Percentiles rank a stretch among this genome's conserved stretches.
Evolutionary conservation across 2,329 filamentous ascomycete species (phyloP).

Genomic region (Neonectria sp.): DNA sequence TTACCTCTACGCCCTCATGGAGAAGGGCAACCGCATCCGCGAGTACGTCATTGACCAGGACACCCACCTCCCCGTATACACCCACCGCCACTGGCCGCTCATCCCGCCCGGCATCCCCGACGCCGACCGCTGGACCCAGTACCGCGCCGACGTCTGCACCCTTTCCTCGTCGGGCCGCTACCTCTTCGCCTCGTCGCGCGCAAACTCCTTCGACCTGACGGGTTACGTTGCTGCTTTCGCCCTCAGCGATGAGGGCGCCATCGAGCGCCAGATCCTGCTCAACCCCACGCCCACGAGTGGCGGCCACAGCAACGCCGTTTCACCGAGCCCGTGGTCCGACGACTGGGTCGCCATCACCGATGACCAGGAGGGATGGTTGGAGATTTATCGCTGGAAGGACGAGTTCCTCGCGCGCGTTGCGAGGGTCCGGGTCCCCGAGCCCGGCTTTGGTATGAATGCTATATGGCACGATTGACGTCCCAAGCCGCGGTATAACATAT

Average conservation of each 20-base stretch:
- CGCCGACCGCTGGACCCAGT: slow-evolving; percentile 69
- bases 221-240: slow-evolving; percentile 89
- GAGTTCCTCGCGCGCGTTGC: slow-evolving; percentile 86
- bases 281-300: slow-evolving; percentile 90
- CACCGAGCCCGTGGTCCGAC: slow-evolving; percentile 85
- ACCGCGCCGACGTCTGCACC: slow-evolving; percentile 88
- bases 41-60: slow-evolving; percentile 84
- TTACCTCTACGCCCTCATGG: slow-evolving; percentile 90
- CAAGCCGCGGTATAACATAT: background rate
- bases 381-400: slow-evolving; percentile 90
- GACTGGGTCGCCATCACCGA: slow-evolving; percentile 94
- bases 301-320: slow-evolving; percentile 90
- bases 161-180: slow-evolving; percentile 79
- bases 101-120: slow-evolving; percentile 79
- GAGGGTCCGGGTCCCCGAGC: slow-evolving; percentile 82
- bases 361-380: slow-evolving; percentile 88
- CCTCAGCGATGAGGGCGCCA: slow-evolving; percentile 76
- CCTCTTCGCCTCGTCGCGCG: slow-evolving; percentile 87
- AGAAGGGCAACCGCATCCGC: slow-evolving; percentile 87
- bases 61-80: slow-evolving; percentile 84
- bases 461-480: slow-evolving; percentile 82
- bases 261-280: slow-evolving; percentile 84
- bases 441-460: slow-evolving; percentile 97
- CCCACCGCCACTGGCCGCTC: slow-evolving; percentile 81
- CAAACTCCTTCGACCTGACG: slow-evolving; percentile 81